Base-by-base conservation (phyloP, 257 asterid genomes). In the Solanum sejunctum region DNA sequence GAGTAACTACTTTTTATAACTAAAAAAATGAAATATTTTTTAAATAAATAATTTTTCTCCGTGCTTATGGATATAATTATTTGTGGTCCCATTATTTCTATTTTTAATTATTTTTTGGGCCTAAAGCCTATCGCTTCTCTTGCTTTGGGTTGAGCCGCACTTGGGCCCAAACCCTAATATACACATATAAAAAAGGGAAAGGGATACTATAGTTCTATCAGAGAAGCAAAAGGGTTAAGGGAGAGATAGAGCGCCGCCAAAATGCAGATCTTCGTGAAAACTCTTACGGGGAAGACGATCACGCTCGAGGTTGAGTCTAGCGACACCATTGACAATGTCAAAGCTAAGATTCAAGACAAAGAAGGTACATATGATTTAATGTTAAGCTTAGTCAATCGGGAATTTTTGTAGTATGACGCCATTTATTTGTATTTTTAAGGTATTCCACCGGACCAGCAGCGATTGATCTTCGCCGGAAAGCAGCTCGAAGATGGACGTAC, bases 361-460 rank as follows among this genome's bases (percentile, higher is more conserved):
- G 89, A 87, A 84, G 86, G 86, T 86, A 69, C 26, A 36, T 69
- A 69, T 10, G 2, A 7, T 17, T 58, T 15, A 6, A 16, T 4
- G 2, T 6, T 67, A 5, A 39, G 57, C 12, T 13, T 43, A 8
- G 18, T 64, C 20, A 26, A 4, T 70, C 2, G 57, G 5, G 5
- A 11, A 8, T 60, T 87, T 83, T 13, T 6, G 41, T 36, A 36
- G 18, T 61, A 5, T n/a, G 12, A 12, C 8, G 3, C 7, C 18
- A 47, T 41, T 32, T 11, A 57, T 85, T 58, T 28, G 69, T 8
- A 26, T 28, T 17, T 64, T 63, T 13, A 1, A 92, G 95, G 94
- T 45, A 92, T 92, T 88, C 96, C 96, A 12, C 93, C 94, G 88
- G 97, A 92, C 87, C 97, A 93, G 92, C 95, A 93, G 93, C 90